Base-by-base conservation (phyloP, 768 basidiomycete genomes). In the Tremella fuciformis region DNA sequence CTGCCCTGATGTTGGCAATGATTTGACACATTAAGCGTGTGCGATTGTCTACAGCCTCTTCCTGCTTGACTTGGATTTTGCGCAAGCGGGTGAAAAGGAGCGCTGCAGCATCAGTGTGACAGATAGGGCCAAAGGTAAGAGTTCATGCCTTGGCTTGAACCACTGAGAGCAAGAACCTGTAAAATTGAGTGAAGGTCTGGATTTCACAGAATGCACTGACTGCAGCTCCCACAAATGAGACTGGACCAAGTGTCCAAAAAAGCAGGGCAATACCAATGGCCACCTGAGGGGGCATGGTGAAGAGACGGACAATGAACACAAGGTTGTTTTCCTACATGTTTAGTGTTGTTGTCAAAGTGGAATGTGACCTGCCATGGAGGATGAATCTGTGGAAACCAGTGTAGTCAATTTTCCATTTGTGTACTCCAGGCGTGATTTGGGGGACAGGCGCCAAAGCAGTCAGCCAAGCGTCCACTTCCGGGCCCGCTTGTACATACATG, bases 391-490 rank as follows among this genome's bases (percentile, higher is more conserved):
- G 0, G 84, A 84, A 7, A 88, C 85, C 79, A 88, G 82, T 0
- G 86, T 88, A 8, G 83, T 86, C 51, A 87, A 84, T 67, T 85
- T 80, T 0, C 87, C 87, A 41, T 83, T 83, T 19, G 80, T 83
- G 66, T 86, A 84, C 42, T 83, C 79, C 24, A 82, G 59, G 18
- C 85, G 80, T 8, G 85, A 80, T 50, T 82, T 80, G 0, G 84
- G 83, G 15, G 86, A 88, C 0, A 88, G 76, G 13, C 86, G 82
- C 42, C 42, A 6, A 18, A 6, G 29, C 22, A 4, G 42, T 46
- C n/a, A 18, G 22, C 22, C 16, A 15, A 15, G 6, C 8, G n/a
- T n/a, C n/a, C n/a, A n/a, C n/a, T n/a, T 8, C 34, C 7, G 21
- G 11, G 58, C 65, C 67, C n/a, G 25, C 4, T 49, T 59, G 52